Evolutionary conservation across 108 stramenopile genomes (phyloP), one percentile per base, ranked within the genome.

Genomic region (Mediolabrus comicus): DNA sequence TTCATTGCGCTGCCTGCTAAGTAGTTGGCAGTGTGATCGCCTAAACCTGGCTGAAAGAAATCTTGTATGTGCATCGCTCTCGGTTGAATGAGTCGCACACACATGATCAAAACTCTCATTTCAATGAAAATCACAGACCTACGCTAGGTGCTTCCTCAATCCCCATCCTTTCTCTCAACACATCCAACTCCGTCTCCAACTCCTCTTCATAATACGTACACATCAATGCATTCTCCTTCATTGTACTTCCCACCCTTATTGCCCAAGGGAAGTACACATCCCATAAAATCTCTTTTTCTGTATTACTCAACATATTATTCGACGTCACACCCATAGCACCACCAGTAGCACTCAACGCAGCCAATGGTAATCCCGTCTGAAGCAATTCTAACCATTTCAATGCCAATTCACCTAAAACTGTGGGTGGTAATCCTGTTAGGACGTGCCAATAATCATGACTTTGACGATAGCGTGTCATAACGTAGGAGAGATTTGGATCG

Each of bases 401-500:
- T 33, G 91, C 98, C 71, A 98, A 62, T 82, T 99, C 98, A 28
- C 97, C 98, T 46, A 89, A 46, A 0, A 98, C 95, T 1, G 95
- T 96, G 25, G 98, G 97, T 27, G 98, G 98, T 39, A 99, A 67
- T 14, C 86, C 93, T 12, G 88, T 94, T 29, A 99, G 65, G 25
- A 88, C 92, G 82, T 99, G 98, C 88, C 88, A 97, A 71, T 87
- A 93, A 71, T 99, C 98, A 71, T 99, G 98, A 26, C 72, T 83
- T 74, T 90, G 96, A 41, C 98, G 87, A 77, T 98, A 97, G 22
- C 98, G 86, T 33, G 87, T 77, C 96, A 98, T 94, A 4, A 98
- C 84, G 72, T 97, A 99, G 13, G 94, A 87, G 19, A 98, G 80
- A 33, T 96, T 90, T 28, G 87, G 84, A 56, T 91, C 86, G 24